A percentile compares a stretch with the other conserved stretches of the same genome.
Conservation (phyloP, 2,329 filamentous ascomycete genomes). For the Lasiodiplodia sp. region DNA sequence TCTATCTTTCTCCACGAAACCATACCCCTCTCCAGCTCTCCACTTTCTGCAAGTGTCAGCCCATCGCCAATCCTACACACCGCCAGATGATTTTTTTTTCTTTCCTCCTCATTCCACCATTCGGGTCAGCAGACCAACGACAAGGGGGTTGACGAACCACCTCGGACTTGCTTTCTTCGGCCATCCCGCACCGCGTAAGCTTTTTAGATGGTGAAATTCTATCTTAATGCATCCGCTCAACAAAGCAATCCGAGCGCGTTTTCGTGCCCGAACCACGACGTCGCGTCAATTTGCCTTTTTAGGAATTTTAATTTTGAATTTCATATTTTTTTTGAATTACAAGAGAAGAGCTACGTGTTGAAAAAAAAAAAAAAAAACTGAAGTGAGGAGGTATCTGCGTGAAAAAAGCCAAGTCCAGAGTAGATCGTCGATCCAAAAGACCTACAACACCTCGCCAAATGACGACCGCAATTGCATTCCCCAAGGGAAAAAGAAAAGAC, state of each 20-base stretch:
- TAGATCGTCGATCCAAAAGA: neutral
- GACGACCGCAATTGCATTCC: neutral
- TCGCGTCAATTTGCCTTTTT: neutral
- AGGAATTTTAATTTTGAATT: neutral
- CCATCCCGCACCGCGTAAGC: slow-evolving; percentile 2
- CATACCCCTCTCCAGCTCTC: neutral
- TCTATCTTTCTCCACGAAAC: neutral
- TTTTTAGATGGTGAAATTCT: neutral
- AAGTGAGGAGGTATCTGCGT: slow-evolving; percentile 17
- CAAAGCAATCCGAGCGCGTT: slow-evolving; percentile 7
- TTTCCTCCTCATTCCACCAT: neutral
- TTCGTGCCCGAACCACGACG: neutral
- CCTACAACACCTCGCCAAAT: slow-evolving; percentile 16
- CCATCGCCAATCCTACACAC: slow-evolving; percentile 4
- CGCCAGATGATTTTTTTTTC: neutral
- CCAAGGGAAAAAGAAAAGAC: neutral
- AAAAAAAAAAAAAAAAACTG: neutral
- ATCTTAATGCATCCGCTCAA: neutral
- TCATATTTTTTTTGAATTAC: slow-evolving; percentile 4
- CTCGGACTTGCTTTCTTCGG: slow-evolving; percentile 5
- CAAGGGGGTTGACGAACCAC: neutral
- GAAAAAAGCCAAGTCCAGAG: neutral
- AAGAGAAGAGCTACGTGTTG: neutral
- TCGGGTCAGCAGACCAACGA: slow-evolving; percentile 6
- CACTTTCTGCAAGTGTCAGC: neutral